A percentile compares a stretch with the other conserved stretches of the same genome.
phyloP scores from a whole-genome alignment of 2,329 filamentous ascomycete species.

The Botrytis medusae region DNA sequence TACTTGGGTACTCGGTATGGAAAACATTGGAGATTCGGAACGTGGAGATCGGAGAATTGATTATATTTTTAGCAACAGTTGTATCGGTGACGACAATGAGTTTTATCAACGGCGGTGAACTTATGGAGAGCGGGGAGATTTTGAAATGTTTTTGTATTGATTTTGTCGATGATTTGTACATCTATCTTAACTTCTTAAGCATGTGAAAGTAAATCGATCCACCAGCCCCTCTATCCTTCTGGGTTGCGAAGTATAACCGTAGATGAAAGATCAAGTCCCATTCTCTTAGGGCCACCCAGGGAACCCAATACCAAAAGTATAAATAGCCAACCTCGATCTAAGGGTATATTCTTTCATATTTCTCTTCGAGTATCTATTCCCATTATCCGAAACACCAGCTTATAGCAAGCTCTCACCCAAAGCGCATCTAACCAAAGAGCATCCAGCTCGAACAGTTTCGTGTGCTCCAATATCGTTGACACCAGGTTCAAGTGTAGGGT shows the following conservation, averaged over 20 bases:
- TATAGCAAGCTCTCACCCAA: slow-evolving; percentile 87
- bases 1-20: slow-evolving; percentile 2
- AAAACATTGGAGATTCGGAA: not conserved
- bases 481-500: slow-evolving; percentile 66
- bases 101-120: not conserved
- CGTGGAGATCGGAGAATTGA: not conserved
- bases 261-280: not conserved
- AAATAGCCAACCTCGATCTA: slow-evolving; percentile 1
- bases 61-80: not conserved
- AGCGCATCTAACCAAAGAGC: slow-evolving; percentile 86
- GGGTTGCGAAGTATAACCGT: not conserved
- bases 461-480: slow-evolving; percentile 61
- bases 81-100: slow-evolving; percentile 1
- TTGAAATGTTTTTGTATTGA: not conserved
- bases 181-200: not conserved
- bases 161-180: slow-evolving; percentile 8
- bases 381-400: not conserved
- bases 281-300: not conserved
- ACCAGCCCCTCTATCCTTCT: not conserved
- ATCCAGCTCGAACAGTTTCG: slow-evolving; percentile 88
- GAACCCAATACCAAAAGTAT: not conserved
- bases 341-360: not conserved
- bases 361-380: not conserved
- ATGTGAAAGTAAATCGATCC: not conserved
- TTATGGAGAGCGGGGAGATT: not conserved